Evolutionary conservation across 306 rosid genomes (phyloP), one percentile per base, ranked within the genome.

Genomic region (Carpinus fangiana): DNA sequence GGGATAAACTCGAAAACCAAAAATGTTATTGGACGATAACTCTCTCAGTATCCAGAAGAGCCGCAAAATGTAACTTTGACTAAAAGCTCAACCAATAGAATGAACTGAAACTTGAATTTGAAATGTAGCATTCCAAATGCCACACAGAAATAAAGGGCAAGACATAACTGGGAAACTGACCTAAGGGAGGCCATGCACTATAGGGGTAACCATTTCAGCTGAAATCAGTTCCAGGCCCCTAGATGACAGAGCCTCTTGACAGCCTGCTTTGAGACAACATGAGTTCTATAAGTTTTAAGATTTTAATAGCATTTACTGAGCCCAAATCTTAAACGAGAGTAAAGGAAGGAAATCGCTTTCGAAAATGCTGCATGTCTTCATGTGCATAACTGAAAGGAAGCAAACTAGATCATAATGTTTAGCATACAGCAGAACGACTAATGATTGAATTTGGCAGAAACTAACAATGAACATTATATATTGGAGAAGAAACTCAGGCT

Each of bases 231-330:
- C 93, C 97, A 83, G 91, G 92, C 96, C 91, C 93, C 89, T 87
- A 82, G 93, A 90, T 84, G 93, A 89, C 90, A 94, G 94, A 94
- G 97, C 94, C 98, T 88, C 97, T 82, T 86, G 93, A 82, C 97
- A 84, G 90, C 98, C 98, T 94, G 98, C 96, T 94, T 91, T 71
- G 92, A 92, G 96, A 94, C 93, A 93, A 94, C 82, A 88, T 64
- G 85, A 94, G 97, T 87, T 88, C 84, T 90, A 90, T 90, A 88
- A 92, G 95, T 82, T 84, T 79, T 83, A 89, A 74, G 66, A 74
- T 81, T 82, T 78, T 68, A 81, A 73, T 11, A 86, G 73, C 84
- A 85, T 81, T 82, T 83, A 89, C 48, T 77, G 77, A 71, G 93
- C 87, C 92, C 93, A 90, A 84, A 79, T 79, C 62, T 84, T 68